These are phyloP conservation scores for Cryptococcus sp. DNA, from an alignment of 1,284 basidiomycete genomes.

Conservation along the genomic window DNA sequence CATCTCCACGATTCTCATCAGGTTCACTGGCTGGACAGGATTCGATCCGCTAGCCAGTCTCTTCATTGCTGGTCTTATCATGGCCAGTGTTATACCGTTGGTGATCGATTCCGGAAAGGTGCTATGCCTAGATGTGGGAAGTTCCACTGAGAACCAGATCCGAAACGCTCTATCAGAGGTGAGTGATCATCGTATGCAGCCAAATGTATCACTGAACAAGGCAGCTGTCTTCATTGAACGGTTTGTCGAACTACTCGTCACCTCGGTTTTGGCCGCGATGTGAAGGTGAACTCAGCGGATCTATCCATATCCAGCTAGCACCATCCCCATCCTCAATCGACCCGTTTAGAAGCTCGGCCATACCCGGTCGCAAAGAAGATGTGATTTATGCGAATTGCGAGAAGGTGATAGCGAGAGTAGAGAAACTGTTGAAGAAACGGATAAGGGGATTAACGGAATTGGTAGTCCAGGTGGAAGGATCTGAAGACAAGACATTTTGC, in stretches of 20 bases:
- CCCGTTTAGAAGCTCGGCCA: slow-evolving; percentile 51
- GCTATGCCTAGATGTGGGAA: slow-evolving; percentile 75
- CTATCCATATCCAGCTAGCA: slow-evolving; percentile 77
- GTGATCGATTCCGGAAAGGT: slow-evolving; percentile 90
- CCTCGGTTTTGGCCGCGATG: slow-evolving; percentile 98
- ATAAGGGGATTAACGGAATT: slow-evolving; percentile 79
- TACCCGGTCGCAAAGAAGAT: slow-evolving; percentile 5
- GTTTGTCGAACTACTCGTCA: slow-evolving; percentile 70
- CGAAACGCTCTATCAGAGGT: slow-evolving; percentile 73
- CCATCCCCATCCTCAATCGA: slow-evolving; percentile 56
- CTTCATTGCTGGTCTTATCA: slow-evolving; percentile 93
- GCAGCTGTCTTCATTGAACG: slow-evolving; percentile 63
- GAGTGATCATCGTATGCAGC: slow-evolving; percentile 18
- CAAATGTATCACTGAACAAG: neutral
- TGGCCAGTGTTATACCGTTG: slow-evolving; percentile 89
- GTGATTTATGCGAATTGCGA: slow-evolving; percentile 61
- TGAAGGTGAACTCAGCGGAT: slow-evolving; percentile 74
- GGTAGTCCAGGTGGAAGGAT: slow-evolving; percentile 70
- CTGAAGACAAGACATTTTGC: slow-evolving; percentile 37
- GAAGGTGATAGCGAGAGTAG: slow-evolving; percentile 67
- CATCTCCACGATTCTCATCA: slow-evolving; percentile 90
- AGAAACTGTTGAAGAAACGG: slow-evolving; percentile 61
- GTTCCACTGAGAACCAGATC: slow-evolving; percentile 62
- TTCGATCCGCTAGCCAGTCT: slow-evolving; percentile 98
- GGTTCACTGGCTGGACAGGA: slow-evolving; percentile 98